Percentiles rank a stretch among this genome's conserved stretches.
Evolutionary conservation across 768 basidiomycete species (phyloP).

Genomic region (Fomitopsis pulvina): DNA sequence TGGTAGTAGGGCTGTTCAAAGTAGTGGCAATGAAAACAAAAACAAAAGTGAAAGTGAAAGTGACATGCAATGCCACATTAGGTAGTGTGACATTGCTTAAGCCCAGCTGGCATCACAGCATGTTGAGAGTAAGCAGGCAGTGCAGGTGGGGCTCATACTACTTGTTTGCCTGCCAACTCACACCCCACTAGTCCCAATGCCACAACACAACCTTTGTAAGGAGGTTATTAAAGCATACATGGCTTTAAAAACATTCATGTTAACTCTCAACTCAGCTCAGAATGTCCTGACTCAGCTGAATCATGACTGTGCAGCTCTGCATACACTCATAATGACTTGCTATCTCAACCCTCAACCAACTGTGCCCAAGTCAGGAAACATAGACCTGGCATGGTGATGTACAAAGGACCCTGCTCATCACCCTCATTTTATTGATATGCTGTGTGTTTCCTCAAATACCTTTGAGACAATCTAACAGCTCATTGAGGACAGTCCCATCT

Average conservation of each 20-base stretch:
- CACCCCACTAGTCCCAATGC: no score
- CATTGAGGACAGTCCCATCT: conserved; percentile 4
- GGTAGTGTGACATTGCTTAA: no score
- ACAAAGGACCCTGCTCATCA: background rate
- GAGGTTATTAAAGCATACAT: no score
- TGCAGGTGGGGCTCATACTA: no score
- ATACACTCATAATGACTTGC: background rate
- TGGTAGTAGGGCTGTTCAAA: background rate
- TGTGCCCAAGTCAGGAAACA: background rate
- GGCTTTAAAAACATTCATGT: no score
- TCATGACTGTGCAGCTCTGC: background rate
- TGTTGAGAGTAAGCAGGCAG: no score
- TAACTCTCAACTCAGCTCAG: no score
- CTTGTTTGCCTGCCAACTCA: no score
- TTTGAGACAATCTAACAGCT: conserved; percentile 1
- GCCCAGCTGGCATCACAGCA: no score
- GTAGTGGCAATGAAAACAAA: background rate
- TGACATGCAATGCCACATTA: background rate
- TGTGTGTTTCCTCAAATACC: background rate
- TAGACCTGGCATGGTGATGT: background rate
- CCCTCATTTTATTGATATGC: background rate
- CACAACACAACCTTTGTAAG: no score
- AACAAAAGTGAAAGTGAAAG: background rate
- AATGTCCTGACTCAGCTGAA: background rate
- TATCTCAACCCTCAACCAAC: background rate